phyloP scores from a whole-genome alignment of 228 moss, liverwort and hornwort genomes.

The Sphagnum magellanicum region DNA sequence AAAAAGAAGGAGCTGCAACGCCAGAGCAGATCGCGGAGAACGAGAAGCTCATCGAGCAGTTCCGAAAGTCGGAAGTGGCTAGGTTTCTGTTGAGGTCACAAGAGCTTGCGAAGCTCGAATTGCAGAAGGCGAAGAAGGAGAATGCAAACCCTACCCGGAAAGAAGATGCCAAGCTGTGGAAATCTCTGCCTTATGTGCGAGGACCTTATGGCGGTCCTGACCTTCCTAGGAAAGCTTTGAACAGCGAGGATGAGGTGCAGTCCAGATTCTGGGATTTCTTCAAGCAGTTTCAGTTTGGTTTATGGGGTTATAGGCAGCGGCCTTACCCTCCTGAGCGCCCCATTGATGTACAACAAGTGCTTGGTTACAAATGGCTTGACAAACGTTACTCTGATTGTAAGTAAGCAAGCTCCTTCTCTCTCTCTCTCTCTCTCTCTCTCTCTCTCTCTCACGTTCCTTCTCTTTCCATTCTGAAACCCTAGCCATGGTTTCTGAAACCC shows the following conservation, averaged over 20 bases:
- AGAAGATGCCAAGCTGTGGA: conserved; percentile 85
- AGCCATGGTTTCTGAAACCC: no score
- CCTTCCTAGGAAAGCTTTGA: conserved; percentile 67
- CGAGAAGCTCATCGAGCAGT: conserved; percentile 35
- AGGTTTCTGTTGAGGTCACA: conserved; percentile 65
- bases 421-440: not conserved
- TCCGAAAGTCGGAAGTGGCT: conserved; percentile 60
- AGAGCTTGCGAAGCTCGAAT: conserved; percentile 59
- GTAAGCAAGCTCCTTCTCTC: conserved; percentile 11
- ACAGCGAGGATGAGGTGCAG: conserved; percentile 57
- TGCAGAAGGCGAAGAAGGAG: conserved; percentile 38
- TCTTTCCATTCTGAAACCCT: not conserved
- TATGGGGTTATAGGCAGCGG: conserved; percentile 90
- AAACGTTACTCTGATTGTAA: conserved; percentile 81
- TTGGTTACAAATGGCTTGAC: conserved; percentile 88
- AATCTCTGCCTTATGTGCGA: conserved; percentile 65
- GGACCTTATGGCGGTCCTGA: conserved; percentile 67
- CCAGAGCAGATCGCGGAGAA: conserved; percentile 68
- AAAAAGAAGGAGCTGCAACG: conserved; percentile 19
- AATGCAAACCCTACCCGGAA: conserved; percentile 64
- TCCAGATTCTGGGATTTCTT: conserved; percentile 93
- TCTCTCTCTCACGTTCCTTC: not conserved
- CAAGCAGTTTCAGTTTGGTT: conserved; percentile 84
- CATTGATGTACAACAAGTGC: conserved; percentile 84
- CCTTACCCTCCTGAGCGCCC: conserved; percentile 49